phyloP scores from a whole-genome alignment of 1,284 basidiomycete genomes.

The Ganoderma boninense region DNA sequence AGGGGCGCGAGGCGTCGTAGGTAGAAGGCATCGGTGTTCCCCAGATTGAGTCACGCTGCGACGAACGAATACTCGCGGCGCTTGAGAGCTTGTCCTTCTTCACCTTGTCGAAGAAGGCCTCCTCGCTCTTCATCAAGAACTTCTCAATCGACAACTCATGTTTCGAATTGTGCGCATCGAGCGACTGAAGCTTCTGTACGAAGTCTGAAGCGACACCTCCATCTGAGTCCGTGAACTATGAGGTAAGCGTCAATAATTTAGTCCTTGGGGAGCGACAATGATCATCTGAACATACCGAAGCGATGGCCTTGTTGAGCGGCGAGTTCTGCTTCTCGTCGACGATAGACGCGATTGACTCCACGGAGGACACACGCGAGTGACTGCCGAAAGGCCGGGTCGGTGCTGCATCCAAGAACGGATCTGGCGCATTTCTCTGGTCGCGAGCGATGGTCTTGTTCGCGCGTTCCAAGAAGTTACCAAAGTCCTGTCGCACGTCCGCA shows the following conservation, averaged over 20 bases:
- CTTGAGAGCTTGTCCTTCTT: slow-evolving; percentile 86
- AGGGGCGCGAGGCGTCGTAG: slow-evolving; percentile 75
- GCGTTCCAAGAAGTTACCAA: slow-evolving; percentile 82
- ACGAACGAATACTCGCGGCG: slow-evolving; percentile 80
- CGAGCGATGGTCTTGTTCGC: slow-evolving; percentile 85
- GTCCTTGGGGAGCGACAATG: not conserved
- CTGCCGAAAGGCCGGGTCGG: slow-evolving; percentile 80
- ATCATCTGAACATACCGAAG: slow-evolving; percentile 63
- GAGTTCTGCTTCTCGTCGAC: slow-evolving; percentile 91
- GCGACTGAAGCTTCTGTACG: slow-evolving; percentile 81
- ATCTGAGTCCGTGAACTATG: slow-evolving; percentile 89
- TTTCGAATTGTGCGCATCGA: slow-evolving; percentile 89
- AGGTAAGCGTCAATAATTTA: not conserved
- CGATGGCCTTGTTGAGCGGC: slow-evolving; percentile 91
- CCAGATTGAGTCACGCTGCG: slow-evolving; percentile 84
- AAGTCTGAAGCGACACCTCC: slow-evolving; percentile 91
- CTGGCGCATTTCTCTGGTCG: slow-evolving; percentile 77
- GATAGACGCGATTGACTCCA: slow-evolving; percentile 89
- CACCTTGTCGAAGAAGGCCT: slow-evolving; percentile 90
- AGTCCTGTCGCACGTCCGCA: slow-evolving; percentile 54
- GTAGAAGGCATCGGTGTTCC: slow-evolving; percentile 75
- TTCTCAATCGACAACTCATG: slow-evolving; percentile 92
- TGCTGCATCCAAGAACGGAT: slow-evolving; percentile 81
- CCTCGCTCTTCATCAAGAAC: slow-evolving; percentile 89
- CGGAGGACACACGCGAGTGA: slow-evolving; percentile 83